Percentiles rank a stretch among this genome's conserved stretches.
Conservation (phyloP, 805 yeast species). For the Ogataea naganishii region DNA sequence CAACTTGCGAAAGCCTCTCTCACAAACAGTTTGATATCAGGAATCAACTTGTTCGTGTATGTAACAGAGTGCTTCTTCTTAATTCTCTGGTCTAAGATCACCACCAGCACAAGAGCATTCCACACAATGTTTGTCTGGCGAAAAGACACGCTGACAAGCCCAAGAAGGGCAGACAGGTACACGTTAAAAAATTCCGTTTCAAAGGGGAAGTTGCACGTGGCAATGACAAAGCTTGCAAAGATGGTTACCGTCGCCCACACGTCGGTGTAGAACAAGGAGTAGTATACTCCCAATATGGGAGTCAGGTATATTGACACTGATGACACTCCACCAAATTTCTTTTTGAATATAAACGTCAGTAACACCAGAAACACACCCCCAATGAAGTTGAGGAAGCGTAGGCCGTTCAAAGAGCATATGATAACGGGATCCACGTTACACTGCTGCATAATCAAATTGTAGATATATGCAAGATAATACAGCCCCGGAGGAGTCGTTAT, state of each 20-base stretch:
- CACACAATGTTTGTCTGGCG: conserved; percentile 92
- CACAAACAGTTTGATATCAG: conserved; percentile 14
- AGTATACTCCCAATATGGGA: conserved; percentile 69
- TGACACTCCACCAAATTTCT: conserved; percentile 8
- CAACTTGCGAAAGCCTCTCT: conserved; percentile 23
- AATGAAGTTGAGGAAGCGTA: conserved; percentile 53
- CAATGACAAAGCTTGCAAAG: conserved; percentile 43
- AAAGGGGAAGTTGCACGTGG: conserved; percentile 20
- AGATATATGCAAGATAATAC: conserved; percentile 40
- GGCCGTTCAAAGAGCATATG: conserved; percentile 27
- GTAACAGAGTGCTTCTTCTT: conserved; percentile 20
- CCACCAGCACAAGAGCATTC: conserved; percentile 54
- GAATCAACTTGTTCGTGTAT: conserved; percentile 24
- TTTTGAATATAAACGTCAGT: conserved; percentile 11
- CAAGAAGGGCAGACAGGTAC: conserved; percentile 41
- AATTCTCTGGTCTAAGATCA: conserved; percentile 43
- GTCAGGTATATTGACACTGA: conserved; percentile 33
- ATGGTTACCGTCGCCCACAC: conserved; percentile 81
- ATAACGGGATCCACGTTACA: conserved; percentile 18
- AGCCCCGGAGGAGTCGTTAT: conserved; percentile 97
- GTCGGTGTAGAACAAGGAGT: conserved; percentile 82
- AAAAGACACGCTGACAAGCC: conserved; percentile 58
- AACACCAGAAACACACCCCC: conserved; percentile 46
- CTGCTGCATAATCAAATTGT: conserved; percentile 31
- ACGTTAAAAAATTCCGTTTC: conserved; percentile 14